These are phyloP conservation scores for Axilococcus clingmanii DNA, from an alignment of 139 green algal genomes.

Conservation along the genomic window DNA sequence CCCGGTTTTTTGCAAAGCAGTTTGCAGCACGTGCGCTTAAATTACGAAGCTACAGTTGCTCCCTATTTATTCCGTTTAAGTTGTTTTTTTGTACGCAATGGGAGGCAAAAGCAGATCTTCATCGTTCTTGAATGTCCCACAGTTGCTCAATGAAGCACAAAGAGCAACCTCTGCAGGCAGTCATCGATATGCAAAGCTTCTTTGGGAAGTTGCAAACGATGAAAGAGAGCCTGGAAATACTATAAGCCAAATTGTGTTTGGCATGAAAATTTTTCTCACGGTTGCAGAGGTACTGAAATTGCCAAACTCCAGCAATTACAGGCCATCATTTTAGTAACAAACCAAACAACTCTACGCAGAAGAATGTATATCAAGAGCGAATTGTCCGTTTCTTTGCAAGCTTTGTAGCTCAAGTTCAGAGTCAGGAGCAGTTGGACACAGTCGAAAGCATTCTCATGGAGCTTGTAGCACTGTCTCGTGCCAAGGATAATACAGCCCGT, in stretches of 20 bases:
- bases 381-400: constrained; percentile 30
- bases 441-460: constrained; percentile 23
- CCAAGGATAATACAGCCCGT: constrained; percentile 29
- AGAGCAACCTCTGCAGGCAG: constrained; percentile 3
- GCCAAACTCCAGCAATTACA: too few relatives aligned
- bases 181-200: constrained; percentile 17
- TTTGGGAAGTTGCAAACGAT: constrained; percentile 18
- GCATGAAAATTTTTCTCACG: constrained; percentile 15
- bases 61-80: too few relatives aligned
- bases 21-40: too few relatives aligned
- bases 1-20: too few relatives aligned
- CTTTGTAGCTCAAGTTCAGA: constrained; percentile 17
- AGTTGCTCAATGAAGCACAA: constrained; percentile 32
- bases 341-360: constrained; percentile 4
- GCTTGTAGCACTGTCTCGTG: constrained; percentile 4
- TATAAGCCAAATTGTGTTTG: constrained; percentile 11
- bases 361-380: constrained; percentile 29
- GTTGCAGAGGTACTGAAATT: constrained; percentile 27
- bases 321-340: too few relatives aligned
- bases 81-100: too few relatives aligned
- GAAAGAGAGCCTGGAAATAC: not conserved
- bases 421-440: constrained; percentile 16
- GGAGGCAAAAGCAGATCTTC: not conserved
- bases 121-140: constrained; percentile 13
- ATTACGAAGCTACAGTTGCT: too few relatives aligned